Conservation (phyloP, 2,329 filamentous ascomycete genomes). For the Fusarium floridanum region DNA sequence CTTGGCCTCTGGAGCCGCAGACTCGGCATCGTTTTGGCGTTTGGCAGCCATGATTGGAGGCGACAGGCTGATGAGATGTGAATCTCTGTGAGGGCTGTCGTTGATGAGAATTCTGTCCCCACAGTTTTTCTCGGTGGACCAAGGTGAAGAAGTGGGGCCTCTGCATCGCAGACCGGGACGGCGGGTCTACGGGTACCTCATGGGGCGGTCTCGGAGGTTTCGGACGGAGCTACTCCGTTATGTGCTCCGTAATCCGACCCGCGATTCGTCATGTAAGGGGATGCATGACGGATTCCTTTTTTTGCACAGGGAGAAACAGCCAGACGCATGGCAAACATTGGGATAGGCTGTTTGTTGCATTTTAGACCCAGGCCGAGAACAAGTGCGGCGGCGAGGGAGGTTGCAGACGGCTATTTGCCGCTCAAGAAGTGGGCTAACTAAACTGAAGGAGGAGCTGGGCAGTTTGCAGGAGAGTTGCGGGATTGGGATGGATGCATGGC, state of each 20-base stretch:
- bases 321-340: not conserved
- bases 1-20: conserved; percentile 57
- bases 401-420: conserved; percentile 3
- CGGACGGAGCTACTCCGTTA: conserved; percentile 18
- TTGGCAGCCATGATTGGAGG: conserved; percentile 49
- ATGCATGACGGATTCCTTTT: not conserved
- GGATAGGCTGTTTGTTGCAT: not conserved
- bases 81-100: conserved; percentile 36
- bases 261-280: conserved; percentile 5
- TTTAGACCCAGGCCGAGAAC: conserved; percentile 5
- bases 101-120: conserved; percentile 40
- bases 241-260: conserved; percentile 16
- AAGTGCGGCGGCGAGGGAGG: not conserved
- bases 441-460: conserved; percentile 4
- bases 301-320: not conserved
- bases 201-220: conserved; percentile 22
- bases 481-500: conserved; percentile 31
- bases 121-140: conserved; percentile 26
- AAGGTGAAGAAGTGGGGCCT: conserved; percentile 29
- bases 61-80: conserved; percentile 16
- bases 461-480: conserved; percentile 18
- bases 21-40: conserved; percentile 46
- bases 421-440: conserved; percentile 13
- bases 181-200: not conserved
- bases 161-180: conserved; percentile 10